Conservation (phyloP, 2,329 filamentous ascomycete genomes). For the Claviceps sp. region DNA sequence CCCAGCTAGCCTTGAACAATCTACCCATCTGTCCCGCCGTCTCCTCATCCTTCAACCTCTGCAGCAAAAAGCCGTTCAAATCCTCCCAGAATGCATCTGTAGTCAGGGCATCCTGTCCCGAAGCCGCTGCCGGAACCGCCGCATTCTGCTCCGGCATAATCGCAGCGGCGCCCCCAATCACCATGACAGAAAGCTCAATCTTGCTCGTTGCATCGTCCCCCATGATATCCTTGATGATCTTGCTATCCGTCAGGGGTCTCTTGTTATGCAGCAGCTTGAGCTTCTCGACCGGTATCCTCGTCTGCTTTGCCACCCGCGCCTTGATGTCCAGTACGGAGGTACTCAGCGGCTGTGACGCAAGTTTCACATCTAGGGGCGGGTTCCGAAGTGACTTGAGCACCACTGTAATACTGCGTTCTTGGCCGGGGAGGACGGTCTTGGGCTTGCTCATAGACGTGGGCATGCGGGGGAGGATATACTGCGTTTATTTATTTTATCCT, state of each 20-base stretch:
- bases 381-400: slow-evolving; percentile 66
- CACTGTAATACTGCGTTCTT: slow-evolving; percentile 41
- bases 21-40: slow-evolving; percentile 49
- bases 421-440: slow-evolving; percentile 34
- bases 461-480: slow-evolving; percentile 64
- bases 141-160: slow-evolving; percentile 26
- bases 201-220: slow-evolving; percentile 28
- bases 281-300: slow-evolving; percentile 56
- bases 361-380: slow-evolving; percentile 52
- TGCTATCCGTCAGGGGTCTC: slow-evolving; percentile 69
- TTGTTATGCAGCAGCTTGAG: slow-evolving; percentile 78
- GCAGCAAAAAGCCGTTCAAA: slow-evolving; percentile 64
- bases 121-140: slow-evolving; percentile 14
- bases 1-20: slow-evolving; percentile 62
- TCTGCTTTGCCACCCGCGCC: slow-evolving; percentile 47
- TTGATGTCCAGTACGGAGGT: slow-evolving; percentile 75
- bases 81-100: slow-evolving; percentile 78
- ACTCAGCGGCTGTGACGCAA: slow-evolving; percentile 48
- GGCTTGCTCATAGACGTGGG: slow-evolving; percentile 40
- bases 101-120: slow-evolving; percentile 49
- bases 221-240: slow-evolving; percentile 62
- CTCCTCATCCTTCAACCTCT: slow-evolving; percentile 60
- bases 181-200: slow-evolving; percentile 77
- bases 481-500: not conserved
- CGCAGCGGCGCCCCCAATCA: slow-evolving; percentile 55